A percentile compares a stretch with the other conserved stretches of the same genome.
Evolutionary conservation across 164 flowering plant species (phyloP).

Genomic region (Vitis riparia): DNA sequence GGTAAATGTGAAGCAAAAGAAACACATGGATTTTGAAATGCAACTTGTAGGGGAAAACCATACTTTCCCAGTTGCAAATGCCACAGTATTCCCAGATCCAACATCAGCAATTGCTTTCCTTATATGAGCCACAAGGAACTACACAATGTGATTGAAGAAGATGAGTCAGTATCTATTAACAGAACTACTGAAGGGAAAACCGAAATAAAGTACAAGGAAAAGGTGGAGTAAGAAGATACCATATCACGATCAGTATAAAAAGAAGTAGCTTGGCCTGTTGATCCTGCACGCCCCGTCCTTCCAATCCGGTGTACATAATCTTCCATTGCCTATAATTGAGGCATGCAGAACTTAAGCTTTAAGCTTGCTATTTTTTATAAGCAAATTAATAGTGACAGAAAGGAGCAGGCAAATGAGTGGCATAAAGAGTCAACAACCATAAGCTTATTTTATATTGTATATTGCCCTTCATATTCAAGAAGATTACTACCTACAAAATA

Average conservation of each 20-base stretch:
- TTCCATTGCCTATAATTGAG: constrained; percentile 52
- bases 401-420: constrained; percentile 15
- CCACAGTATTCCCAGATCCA: constrained; percentile 48
- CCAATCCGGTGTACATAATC: constrained; percentile 76
- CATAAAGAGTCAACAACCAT: constrained; percentile 2
- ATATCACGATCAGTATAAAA: constrained; percentile 64
- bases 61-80: constrained; percentile 72
- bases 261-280: constrained; percentile 68
- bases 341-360: constrained; percentile 22
- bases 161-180: background rate
- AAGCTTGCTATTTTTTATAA: constrained; percentile 17
- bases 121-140: constrained; percentile 68
- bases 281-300: constrained; percentile 74
- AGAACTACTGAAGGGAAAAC: background rate
- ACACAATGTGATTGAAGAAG: constrained; percentile 4
- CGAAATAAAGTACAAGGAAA: background rate
- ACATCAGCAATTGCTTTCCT: constrained; percentile 63
- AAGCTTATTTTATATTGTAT: background rate
- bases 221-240: constrained; percentile 22
- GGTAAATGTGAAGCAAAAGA: background rate
- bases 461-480: background rate
- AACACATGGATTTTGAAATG: background rate
- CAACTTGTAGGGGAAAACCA: background rate
- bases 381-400: constrained; percentile 10
- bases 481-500: constrained; percentile 1